Base-by-base conservation (phyloP, 768 basidiomycete species). In the Phaeotremella skinneri region DNA sequence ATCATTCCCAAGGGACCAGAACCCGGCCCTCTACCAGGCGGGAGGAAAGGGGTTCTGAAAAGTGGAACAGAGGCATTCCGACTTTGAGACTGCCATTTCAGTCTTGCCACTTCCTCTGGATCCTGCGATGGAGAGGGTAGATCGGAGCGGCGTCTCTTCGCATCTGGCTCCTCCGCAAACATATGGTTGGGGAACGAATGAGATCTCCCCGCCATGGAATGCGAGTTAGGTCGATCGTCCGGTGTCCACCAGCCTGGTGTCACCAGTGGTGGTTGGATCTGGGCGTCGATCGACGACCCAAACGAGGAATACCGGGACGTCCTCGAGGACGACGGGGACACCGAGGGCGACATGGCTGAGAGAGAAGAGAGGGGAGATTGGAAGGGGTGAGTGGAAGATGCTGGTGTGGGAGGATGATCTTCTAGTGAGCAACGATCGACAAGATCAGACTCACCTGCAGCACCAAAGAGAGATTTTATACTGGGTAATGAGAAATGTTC, bases 401-500 rank as follows among this genome's bases (percentile, higher is more conserved):
- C 25, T 17, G 63, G 61, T 52, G 66, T 59, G 13, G 63, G 42
- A 27, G 62, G 51, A 37, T 59, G 55, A 37, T 49, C 53, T 42
- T n/a, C 29, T 21, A 29, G 23, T 45, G 26, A 17, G n/a, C 34
- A 42, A 21, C 48, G 13, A 6, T 14, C 27, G 30, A 16, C 4
- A 30, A 49, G 13, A 30, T 21, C 23, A 11, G 21, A 69, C 67
- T 63, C 56, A 70, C 66, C 61, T 41, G 52, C 54, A 31, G 60
- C 48, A 17, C 69, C 71, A 42, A 76, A 73, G 4, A 76, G 47
- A 16, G 67, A 53, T 53, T 72, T 72, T 42, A 76, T 64, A 6
- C 73, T 67, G 3, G 75, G 75, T 29, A 76, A 47, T 39, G 66
- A 75, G 25, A 70, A 43, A 2, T 48, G 43, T 20, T 54, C 55